These are phyloP conservation scores for Brassica rapa DNA, from an alignment of 345 rosid species.

Conservation along the genomic window DNA sequence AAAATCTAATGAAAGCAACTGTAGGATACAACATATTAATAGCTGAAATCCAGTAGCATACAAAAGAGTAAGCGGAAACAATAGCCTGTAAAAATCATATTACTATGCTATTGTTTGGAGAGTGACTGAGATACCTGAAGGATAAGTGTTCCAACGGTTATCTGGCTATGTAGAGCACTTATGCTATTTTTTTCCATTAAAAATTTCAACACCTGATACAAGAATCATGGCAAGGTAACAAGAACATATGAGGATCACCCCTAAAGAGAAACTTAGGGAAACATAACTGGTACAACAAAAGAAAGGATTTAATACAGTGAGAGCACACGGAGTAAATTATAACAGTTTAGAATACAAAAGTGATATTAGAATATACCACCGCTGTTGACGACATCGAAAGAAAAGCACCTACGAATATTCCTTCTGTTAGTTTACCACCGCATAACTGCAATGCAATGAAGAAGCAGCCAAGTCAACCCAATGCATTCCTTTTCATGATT, in stretches of 20 bases:
- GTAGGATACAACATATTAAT: slow-evolving; percentile 15
- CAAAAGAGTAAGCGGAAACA: background rate
- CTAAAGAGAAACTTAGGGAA: too few species aligned
- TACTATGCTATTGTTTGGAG: too few species aligned
- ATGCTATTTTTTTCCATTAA: slow-evolving; percentile 86
- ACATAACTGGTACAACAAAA: background rate
- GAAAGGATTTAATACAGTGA: background rate
- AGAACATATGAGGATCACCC: too few species aligned
- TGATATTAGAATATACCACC: slow-evolving; percentile 57
- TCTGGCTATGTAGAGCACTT: slow-evolving; percentile 82
- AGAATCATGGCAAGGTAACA: too few species aligned
- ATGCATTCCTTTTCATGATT: slow-evolving; percentile 5
- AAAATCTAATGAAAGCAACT: slow-evolving; percentile 9
- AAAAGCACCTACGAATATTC: slow-evolving; percentile 84
- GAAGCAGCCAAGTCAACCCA: slow-evolving; percentile 36
- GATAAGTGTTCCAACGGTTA: slow-evolving; percentile 85
- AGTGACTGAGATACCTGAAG: slow-evolving; percentile 58
- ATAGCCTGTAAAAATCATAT: background rate
- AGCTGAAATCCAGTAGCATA: background rate
- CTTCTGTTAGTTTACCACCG: slow-evolving; percentile 88
- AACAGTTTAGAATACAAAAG: slow-evolving; percentile 3
- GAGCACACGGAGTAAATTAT: background rate
- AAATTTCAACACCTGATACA: slow-evolving; percentile 43
- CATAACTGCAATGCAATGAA: slow-evolving; percentile 69
- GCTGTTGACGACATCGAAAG: slow-evolving; percentile 96